These are phyloP conservation scores for Plasmodium berghei DNA, from an alignment of 169 alveolate species.

Conservation along the genomic window DNA sequence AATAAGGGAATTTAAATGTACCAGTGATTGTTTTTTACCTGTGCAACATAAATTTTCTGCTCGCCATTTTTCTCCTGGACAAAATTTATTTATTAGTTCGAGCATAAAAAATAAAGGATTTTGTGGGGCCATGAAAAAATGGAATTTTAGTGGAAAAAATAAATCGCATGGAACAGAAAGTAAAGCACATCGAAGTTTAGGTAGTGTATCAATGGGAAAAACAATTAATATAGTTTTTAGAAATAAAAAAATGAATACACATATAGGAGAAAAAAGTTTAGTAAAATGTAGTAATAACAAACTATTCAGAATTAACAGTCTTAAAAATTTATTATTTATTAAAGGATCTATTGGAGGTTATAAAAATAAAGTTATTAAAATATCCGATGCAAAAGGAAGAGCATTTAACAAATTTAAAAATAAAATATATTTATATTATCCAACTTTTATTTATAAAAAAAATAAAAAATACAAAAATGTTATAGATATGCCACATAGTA, in stretches of 20 bases:
- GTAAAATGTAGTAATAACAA: slow-evolving; percentile 86
- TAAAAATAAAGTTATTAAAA: slow-evolving; percentile 86
- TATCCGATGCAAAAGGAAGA: slow-evolving; percentile 90
- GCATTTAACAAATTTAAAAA: slow-evolving; percentile 84
- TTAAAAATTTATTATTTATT: slow-evolving; percentile 86
- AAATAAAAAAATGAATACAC: slow-evolving; percentile 91
- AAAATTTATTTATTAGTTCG: slow-evolving; percentile 90
- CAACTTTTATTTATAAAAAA: slow-evolving; percentile 87
- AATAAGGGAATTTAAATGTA: slow-evolving; percentile 89
- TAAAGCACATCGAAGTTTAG: slow-evolving; percentile 90
- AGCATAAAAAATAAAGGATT: slow-evolving; percentile 89
- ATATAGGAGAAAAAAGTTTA: slow-evolving; percentile 90
- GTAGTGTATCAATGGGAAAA: slow-evolving; percentile 89
- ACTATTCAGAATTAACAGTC: slow-evolving; percentile 87
- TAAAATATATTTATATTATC: slow-evolving; percentile 82
- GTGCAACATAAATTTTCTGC: slow-evolving; percentile 89
- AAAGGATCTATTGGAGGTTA: slow-evolving; percentile 88
- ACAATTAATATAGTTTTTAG: slow-evolving; percentile 88
- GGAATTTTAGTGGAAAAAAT: slow-evolving; percentile 90
- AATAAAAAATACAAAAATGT: slow-evolving; percentile 76
- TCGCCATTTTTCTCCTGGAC: slow-evolving; percentile 91
- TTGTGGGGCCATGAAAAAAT: slow-evolving; percentile 90
- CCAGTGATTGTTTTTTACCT: slow-evolving; percentile 90
- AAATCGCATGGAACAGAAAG: slow-evolving; percentile 90
- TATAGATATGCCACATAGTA: slow-evolving; percentile 76